These are phyloP conservation scores for Malus domestica DNA, from an alignment of 306 rosid species.

Conservation along the genomic window ASM211411v1 NC_041804.1:41434001-41434500, in stretches of 20 bases:
- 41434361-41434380: too few relatives aligned
- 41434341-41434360: too few relatives aligned
- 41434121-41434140: not conserved
- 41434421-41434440: too few relatives aligned
- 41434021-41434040: slow-evolving; percentile 15
- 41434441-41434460: too few relatives aligned
- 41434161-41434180: not conserved
- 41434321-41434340: too few relatives aligned
- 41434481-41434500: too few relatives aligned
- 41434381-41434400: too few relatives aligned
- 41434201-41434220: not conserved
- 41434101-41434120: not conserved
- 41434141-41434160: not conserved
- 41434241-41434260: not conserved
- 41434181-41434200: not conserved
- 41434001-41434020: slow-evolving; percentile 85
- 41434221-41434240: not conserved
- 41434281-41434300: not conserved
- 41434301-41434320: not conserved
- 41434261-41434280: not conserved
- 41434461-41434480: too few relatives aligned
- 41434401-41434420: too few relatives aligned
- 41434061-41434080: slow-evolving; percentile 4
- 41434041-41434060: slow-evolving; percentile 11
- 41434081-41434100: not conserved